Percentiles rank a stretch among this genome's conserved stretches.
Evolutionary conservation across 2,329 filamentous ascomycete species (phyloP).

Genomic region (Cordyceps farinosa): DNA sequence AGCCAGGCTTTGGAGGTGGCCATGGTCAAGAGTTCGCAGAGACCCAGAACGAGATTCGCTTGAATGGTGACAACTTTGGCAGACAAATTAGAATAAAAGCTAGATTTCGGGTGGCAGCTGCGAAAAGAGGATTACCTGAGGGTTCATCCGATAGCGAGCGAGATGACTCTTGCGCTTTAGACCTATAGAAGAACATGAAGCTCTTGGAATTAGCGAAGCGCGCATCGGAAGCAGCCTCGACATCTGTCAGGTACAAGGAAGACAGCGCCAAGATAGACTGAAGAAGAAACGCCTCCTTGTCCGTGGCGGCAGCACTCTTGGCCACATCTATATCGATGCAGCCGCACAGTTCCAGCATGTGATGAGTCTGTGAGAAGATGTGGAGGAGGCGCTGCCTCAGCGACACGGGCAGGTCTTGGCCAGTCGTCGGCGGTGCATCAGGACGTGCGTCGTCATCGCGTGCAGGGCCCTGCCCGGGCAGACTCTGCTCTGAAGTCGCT

Average conservation of each 20-base stretch:
- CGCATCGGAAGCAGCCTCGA: background rate
- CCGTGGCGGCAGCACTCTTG: background rate
- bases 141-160: background rate
- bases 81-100: background rate
- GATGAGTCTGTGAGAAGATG: conserved; percentile 3
- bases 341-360: conserved; percentile 2
- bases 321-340: background rate
- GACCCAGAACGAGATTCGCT: conserved; percentile 4
- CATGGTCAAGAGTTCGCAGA: conserved; percentile 7
- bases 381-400: background rate
- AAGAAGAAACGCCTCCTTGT: conserved; percentile 3
- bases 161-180: conserved; percentile 1
- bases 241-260: conserved; percentile 8
- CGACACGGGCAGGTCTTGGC: background rate
- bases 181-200: background rate
- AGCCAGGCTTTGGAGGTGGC: conserved; percentile 11
- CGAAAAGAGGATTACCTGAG: background rate
- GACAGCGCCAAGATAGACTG: conserved; percentile 5
- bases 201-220: conserved; percentile 1
- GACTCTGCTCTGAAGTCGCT: no score
- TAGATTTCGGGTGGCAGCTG: no score
- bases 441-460: no score
- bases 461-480: no score
- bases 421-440: background rate
- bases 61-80: conserved; percentile 2